Conservation (phyloP, 75 land plant species). For the Gnetum montanum region DNA sequence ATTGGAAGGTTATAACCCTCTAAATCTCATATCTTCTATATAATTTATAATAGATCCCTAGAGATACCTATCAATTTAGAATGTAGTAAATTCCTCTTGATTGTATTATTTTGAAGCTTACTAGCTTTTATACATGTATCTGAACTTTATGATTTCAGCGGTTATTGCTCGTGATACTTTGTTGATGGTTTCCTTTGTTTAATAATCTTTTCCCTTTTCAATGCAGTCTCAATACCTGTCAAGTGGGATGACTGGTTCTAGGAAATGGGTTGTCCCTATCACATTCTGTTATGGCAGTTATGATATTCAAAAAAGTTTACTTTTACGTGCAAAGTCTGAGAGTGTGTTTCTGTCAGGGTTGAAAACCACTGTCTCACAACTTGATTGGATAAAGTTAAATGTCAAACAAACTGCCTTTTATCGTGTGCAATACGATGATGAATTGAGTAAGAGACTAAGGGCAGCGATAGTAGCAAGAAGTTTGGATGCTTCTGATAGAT, state of each 20-base stretch:
- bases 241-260: constrained; percentile 64
- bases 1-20: too few species aligned
- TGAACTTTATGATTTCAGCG: too few species aligned
- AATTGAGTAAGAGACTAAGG: constrained; percentile 52
- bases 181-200: too few species aligned
- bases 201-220: too few species aligned
- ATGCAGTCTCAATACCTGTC: constrained; percentile 81
- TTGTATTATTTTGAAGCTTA: too few species aligned
- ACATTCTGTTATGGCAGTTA: constrained; percentile 75
- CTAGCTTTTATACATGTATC: too few species aligned
- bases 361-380: not conserved
- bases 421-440: constrained; percentile 87
- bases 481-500: constrained; percentile 66
- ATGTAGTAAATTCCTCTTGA: too few species aligned
- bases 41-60: too few species aligned
- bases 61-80: too few species aligned
- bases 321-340: constrained; percentile 33
- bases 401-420: constrained; percentile 87
- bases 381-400: constrained; percentile 77
- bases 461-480: constrained; percentile 49
- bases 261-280: constrained; percentile 92
- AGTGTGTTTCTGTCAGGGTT: constrained; percentile 7
- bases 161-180: too few species aligned
- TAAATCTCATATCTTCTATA: too few species aligned
- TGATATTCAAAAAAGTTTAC: constrained; percentile 20